phyloP scores from a whole-genome alignment of 495 filamentous ascomycete genomes.

The Eremomyces bilateralis region DNA sequence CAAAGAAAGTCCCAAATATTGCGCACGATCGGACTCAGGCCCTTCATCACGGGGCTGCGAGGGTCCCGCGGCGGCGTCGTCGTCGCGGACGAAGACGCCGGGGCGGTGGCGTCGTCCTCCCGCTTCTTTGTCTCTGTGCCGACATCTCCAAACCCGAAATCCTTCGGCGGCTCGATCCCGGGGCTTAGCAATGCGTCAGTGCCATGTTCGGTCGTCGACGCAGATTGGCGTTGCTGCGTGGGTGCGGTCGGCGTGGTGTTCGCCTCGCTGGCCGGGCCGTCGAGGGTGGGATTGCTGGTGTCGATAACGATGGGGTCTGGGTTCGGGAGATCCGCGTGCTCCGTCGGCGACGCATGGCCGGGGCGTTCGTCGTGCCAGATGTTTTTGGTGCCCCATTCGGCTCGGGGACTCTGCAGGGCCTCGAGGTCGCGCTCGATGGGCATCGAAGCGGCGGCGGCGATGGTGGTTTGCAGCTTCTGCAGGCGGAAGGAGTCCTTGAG shows the following conservation, averaged over 20 bases:
- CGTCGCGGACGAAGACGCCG: constrained; percentile 5
- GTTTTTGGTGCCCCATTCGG: constrained; percentile 19
- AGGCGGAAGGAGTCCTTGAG: constrained; percentile 16
- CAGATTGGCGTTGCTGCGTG: no score
- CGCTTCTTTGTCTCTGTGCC: constrained; percentile 9
- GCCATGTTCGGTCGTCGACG: no score
- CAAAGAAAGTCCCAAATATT: constrained; percentile 32
- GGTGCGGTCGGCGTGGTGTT: no score
- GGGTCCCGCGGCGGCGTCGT: constrained; percentile 31
- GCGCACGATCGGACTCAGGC: constrained; percentile 42
- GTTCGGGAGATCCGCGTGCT: not conserved
- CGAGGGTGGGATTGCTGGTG: no score
- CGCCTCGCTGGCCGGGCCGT: no score
- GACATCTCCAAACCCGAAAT: constrained; percentile 1
- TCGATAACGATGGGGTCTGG: not conserved
- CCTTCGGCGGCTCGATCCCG: no score
- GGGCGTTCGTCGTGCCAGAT: not conserved
- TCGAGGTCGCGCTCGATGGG: constrained; percentile 11
- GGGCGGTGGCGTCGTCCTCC: constrained; percentile 4
- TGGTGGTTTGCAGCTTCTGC: constrained; percentile 16
- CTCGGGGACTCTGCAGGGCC: constrained; percentile 20
- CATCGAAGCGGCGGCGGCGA: constrained; percentile 14
- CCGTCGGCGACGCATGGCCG: not conserved
- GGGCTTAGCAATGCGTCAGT: no score
- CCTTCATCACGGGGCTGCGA: constrained; percentile 38